Evolutionary conservation across 2,329 filamentous ascomycete genomes (phyloP), one percentile per base, ranked within the genome.

Genomic region (Aurifilum marmelostoma): DNA sequence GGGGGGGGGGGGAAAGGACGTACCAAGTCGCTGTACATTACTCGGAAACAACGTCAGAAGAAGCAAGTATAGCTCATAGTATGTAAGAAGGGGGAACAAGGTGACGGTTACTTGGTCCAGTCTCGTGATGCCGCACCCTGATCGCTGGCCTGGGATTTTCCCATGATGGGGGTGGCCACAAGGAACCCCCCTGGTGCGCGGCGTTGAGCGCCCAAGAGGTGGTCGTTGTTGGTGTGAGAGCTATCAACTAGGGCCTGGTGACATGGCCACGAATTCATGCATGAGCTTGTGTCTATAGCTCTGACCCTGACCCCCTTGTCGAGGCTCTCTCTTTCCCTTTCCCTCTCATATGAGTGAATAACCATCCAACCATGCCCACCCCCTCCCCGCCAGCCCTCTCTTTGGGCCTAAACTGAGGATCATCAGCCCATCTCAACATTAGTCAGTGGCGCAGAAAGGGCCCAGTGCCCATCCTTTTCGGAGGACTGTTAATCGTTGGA

Each of bases 201-300:
- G 43, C 61, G 61, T 70, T 62, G 66, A 70, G 59, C 63, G n/a
- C 68, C 65, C 62, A 29, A 74, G 21, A 47, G 68, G 70, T 71
- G 69, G 72, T 72, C 67, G 73, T 72, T 74, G 75, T 75, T 78
- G 77, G 75, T 75, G 77, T 76, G 75, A 75, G 74, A 78, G 76
- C 75, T 77, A 77, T 32, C 74, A 75, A 78, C 77, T 75, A 74
- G 76, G 75, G 76, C 75, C 74, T 76, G 72, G 77, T 77, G 76
- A 75, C 77, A 79, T 77, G 76, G 78, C 79, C 80, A 83, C 81
- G 79, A 81, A 81, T 78, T 78, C 80, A 78, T 83, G 82, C 82
- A 83, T 82, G 76, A 77, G 75, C 74, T 77, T 75, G 75, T n/a
- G 58, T 39, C 32, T 68, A 67, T 50, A 61, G 39, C 61, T 47